Percentiles rank a stretch among this genome's conserved stretches.
Conservation (phyloP, 306 rosid genomes). For the Sphenostylis stenocarpa region DNA sequence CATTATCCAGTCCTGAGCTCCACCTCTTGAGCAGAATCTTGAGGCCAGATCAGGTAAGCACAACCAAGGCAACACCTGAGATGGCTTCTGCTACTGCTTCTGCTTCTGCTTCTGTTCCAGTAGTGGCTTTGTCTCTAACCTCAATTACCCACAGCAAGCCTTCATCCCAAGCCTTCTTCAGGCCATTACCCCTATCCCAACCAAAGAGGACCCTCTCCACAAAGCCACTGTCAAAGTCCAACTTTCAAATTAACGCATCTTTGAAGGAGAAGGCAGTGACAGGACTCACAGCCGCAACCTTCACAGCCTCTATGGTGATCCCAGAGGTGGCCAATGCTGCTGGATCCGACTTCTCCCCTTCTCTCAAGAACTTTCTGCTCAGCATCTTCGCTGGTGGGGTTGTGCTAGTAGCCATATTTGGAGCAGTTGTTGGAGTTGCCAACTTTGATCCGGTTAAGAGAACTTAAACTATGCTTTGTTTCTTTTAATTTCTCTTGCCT, state of each 20-base stretch:
- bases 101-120: slow-evolving; percentile 33
- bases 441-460: slow-evolving; percentile 43
- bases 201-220: slow-evolving; percentile 6
- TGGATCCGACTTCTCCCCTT: slow-evolving; percentile 55
- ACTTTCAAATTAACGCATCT: slow-evolving; percentile 50
- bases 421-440: slow-evolving; percentile 53
- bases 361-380: slow-evolving; percentile 74
- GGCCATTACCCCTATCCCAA: background rate
- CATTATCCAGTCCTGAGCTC: background rate
- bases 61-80: slow-evolving; percentile 17
- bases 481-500: background rate
- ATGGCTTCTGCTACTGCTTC: slow-evolving; percentile 41
- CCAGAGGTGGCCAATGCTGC: slow-evolving; percentile 82
- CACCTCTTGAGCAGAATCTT: background rate
- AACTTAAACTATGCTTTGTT: slow-evolving; percentile 21
- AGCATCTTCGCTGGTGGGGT: slow-evolving; percentile 75
- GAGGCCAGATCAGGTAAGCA: background rate
- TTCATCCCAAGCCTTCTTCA: slow-evolving; percentile 35
- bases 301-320: slow-evolving; percentile 71
- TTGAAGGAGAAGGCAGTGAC: slow-evolving; percentile 62
- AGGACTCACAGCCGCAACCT: slow-evolving; percentile 58
- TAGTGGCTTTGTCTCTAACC: slow-evolving; percentile 36
- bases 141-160: slow-evolving; percentile 31
- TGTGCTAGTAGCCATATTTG: slow-evolving; percentile 54
- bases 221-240: slow-evolving; percentile 40